Evolutionary conservation across 257 asterid species (phyloP).

Genomic region (Rhazya stricta): DNA sequence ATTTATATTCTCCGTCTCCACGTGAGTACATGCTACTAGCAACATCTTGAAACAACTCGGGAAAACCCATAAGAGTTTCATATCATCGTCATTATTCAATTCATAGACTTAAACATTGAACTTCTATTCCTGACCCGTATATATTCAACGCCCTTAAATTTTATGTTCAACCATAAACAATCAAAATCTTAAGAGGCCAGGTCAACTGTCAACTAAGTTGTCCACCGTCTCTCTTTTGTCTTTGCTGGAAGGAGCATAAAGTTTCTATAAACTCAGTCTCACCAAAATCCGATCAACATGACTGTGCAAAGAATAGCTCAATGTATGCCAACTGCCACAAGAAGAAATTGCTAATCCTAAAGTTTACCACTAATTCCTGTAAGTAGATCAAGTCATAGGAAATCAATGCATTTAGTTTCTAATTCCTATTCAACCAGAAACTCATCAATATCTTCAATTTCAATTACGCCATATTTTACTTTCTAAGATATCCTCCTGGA

Average conservation of each 20-base stretch:
- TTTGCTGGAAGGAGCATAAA: constrained; percentile 41
- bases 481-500: constrained; percentile 38
- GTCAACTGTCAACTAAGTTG: neutral
- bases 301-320: constrained; percentile 40
- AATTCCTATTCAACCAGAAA: constrained; percentile 41
- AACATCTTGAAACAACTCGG: too few species aligned
- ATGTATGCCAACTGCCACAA: constrained; percentile 72
- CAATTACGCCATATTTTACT: constrained; percentile 49
- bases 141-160: too few species aligned
- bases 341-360: constrained; percentile 59
- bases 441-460: constrained; percentile 43
- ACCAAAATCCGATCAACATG: constrained; percentile 66
- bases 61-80: too few species aligned
- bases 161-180: too few species aligned
- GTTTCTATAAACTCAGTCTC: constrained; percentile 52
- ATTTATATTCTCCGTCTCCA: too few species aligned
- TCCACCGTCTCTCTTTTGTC: constrained; percentile 54
- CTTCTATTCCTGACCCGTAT: too few species aligned
- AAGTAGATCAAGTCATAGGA: constrained; percentile 36
- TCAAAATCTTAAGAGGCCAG: neutral
- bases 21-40: too few species aligned
- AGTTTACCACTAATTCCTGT: constrained; percentile 66
- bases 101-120: too few species aligned
- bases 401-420: constrained; percentile 42
- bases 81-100: too few species aligned